Evolutionary conservation across 345 rosid genomes (phyloP).

Genomic region (Gossypium raimondii): DNA sequence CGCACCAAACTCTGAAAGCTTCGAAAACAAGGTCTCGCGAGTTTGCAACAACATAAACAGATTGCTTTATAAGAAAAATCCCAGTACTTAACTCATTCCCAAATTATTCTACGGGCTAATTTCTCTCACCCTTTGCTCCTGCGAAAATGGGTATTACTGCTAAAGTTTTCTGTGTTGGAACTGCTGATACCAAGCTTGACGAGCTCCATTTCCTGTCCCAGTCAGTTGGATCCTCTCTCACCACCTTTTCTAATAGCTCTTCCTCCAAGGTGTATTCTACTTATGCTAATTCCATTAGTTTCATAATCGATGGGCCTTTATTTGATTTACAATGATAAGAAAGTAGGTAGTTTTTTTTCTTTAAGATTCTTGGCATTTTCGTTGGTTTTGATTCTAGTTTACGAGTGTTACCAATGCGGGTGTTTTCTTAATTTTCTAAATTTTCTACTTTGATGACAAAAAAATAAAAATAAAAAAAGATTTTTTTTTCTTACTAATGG

Average conservation of each 20-base stretch:
- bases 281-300: neutral
- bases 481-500: neutral
- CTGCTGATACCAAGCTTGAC: conserved; percentile 79
- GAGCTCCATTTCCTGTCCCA: conserved; percentile 71
- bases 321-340: neutral
- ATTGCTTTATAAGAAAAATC: neutral
- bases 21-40: too few relatives aligned
- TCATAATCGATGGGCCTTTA: neutral
- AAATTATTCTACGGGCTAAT: neutral
- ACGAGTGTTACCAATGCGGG: neutral
- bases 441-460: neutral
- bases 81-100: neutral
- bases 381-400: conserved; percentile 5
- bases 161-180: conserved; percentile 72
- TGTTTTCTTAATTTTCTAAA: neutral
- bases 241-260: conserved; percentile 35
- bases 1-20: neutral
- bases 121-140: neutral
- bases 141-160: conserved; percentile 17
- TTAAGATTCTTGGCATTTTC: neutral
- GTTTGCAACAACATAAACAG: neutral
- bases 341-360: neutral
- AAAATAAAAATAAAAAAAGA: neutral
- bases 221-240: conserved; percentile 56
- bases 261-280: conserved; percentile 41